Conservation (phyloP, 768 basidiomycete species). For the Serpula lacrymans region DNA sequence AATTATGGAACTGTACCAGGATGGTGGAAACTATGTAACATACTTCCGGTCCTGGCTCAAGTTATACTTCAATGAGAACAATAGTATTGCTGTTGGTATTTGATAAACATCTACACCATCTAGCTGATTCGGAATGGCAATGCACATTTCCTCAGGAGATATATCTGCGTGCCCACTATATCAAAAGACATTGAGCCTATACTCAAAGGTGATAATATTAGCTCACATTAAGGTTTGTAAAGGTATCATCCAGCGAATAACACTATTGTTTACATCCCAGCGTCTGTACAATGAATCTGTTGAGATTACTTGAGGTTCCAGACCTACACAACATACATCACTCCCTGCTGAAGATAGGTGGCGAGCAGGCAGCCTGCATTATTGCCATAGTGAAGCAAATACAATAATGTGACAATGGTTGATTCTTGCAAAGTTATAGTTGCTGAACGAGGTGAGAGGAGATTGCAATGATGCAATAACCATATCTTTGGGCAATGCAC, state of each 20-base stretch:
- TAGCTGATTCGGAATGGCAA: conserved; percentile 1
- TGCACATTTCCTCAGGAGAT: too few species aligned
- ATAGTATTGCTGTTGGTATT: conserved; percentile 1
- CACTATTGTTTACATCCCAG: conserved; percentile 1
- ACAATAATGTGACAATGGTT: conserved; percentile 1
- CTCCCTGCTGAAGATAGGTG: conserved; percentile 4
- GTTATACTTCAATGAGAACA: not conserved
- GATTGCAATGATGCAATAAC: not conserved
- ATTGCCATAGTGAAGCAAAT: conserved; percentile 1
- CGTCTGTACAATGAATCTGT: too few species aligned
- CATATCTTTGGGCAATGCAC: too few species aligned
- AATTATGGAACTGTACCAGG: too few species aligned
- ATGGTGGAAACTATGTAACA: too few species aligned
- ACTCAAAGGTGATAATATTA: not conserved
- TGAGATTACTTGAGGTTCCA: too few species aligned
- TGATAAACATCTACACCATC: conserved; percentile 3
- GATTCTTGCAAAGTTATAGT: not conserved
- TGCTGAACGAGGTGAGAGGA: not conserved
- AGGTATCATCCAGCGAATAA: conserved; percentile 2
- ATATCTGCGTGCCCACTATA: conserved; percentile 3
- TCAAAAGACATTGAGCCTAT: not conserved
- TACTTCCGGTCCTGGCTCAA: not conserved
- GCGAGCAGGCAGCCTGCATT: conserved; percentile 3
- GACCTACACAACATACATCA: conserved; percentile 3
- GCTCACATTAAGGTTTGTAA: conserved; percentile 1